These are phyloP conservation scores for Stachybotrys echinatus DNA, from an alignment of 2,329 filamentous ascomycete genomes.

Conservation along the genomic window DNA sequence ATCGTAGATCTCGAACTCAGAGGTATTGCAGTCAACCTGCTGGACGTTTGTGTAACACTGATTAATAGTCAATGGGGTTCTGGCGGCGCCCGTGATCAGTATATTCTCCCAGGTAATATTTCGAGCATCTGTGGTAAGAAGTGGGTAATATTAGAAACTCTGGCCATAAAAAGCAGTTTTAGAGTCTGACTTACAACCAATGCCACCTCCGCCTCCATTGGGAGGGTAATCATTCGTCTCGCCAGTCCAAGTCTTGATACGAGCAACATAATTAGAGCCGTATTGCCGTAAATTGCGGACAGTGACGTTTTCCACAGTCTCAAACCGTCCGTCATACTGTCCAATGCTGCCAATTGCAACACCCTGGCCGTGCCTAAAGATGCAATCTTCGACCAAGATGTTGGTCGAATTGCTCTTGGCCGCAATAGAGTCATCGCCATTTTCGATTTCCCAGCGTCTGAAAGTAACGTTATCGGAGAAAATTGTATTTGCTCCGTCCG, in stretches of 20 bases:
- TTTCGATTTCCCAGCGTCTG: not conserved
- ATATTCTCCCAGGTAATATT: not conserved
- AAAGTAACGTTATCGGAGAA: not conserved
- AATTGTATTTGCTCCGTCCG: not conserved
- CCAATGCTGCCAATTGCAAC: slow-evolving; percentile 5
- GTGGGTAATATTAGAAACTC: not conserved
- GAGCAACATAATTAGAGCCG: slow-evolving; percentile 6
- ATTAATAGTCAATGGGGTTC: too few species aligned
- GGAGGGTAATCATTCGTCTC: not conserved
- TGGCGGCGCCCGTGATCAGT: not conserved
- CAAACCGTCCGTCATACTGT: slow-evolving; percentile 1
- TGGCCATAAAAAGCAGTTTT: too few species aligned
- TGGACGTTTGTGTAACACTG: too few species aligned
- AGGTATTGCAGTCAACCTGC: too few species aligned
- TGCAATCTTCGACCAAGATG: slow-evolving; percentile 1
- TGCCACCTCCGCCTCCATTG: not conserved
- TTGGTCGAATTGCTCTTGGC: slow-evolving; percentile 2
- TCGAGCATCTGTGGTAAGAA: not conserved
- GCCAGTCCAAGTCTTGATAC: not conserved
- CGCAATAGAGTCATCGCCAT: slow-evolving; percentile 4
- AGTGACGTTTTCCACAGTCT: slow-evolving; percentile 1
- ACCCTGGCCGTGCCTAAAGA: slow-evolving; percentile 1
- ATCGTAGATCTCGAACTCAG: too few species aligned
- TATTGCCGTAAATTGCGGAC: slow-evolving; percentile 1
- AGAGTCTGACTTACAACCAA: not conserved